Evolutionary conservation across 2,329 filamentous ascomycete species (phyloP).

Genomic region (Fusarium foetens): DNA sequence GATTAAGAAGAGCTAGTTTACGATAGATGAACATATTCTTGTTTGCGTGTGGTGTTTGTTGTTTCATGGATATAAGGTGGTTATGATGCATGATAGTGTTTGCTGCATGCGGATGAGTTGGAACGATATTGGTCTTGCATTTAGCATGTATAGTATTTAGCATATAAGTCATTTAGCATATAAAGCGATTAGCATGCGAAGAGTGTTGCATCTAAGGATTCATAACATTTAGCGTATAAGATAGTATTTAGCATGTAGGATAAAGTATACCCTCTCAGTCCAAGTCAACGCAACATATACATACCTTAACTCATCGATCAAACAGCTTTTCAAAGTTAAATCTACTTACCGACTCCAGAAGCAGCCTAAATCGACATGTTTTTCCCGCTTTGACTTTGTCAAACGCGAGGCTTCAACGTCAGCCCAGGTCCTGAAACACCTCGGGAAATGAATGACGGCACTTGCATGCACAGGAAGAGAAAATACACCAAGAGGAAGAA

Average conservation of each 20-base stretch:
- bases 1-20: neutral
- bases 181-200: neutral
- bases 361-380: neutral
- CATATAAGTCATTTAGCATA: neutral
- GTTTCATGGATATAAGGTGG: constrained; percentile 8
- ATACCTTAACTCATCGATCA: neutral
- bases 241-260: neutral
- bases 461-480: neutral
- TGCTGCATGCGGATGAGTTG: neutral
- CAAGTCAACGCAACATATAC: neutral
- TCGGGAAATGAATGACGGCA: constrained; percentile 16
- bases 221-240: neutral
- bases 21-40: neutral
- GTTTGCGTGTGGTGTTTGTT: neutral
- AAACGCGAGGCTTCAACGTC: neutral
- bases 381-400: neutral
- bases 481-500: constrained; percentile 1
- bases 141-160: neutral
- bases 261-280: neutral
- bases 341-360: neutral
- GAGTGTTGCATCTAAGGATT: neutral
- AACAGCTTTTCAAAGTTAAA: neutral
- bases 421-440: constrained; percentile 16
- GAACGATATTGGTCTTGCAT: neutral
- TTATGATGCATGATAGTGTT: neutral